These are phyloP conservation scores for Coprinellus micaceus DNA, from an alignment of 768 basidiomycete genomes.

Conservation along the genomic window DNA sequence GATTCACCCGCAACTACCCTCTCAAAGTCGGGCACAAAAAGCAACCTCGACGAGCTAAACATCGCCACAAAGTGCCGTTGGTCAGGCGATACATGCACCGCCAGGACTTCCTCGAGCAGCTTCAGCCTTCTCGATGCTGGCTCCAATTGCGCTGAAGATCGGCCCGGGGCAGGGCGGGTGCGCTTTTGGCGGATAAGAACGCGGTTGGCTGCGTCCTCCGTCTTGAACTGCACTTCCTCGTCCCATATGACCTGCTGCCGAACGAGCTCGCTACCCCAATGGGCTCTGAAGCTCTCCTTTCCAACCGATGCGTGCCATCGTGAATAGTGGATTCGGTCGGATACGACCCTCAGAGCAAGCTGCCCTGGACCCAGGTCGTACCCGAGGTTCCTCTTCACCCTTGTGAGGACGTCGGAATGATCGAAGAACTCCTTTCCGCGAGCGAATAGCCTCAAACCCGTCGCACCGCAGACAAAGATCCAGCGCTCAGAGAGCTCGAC, in stretches of 20 bases:
- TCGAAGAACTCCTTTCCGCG: constrained; percentile 22
- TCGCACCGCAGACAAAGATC: constrained; percentile 55
- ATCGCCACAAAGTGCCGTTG: constrained; percentile 46
- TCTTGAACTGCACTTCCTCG: constrained; percentile 10
- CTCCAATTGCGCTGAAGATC: neutral
- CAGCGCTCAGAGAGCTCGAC: constrained; percentile 61
- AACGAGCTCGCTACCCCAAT: constrained; percentile 6
- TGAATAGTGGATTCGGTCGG: neutral
- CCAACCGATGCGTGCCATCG: constrained; percentile 5
- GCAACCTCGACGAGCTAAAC: constrained; percentile 33
- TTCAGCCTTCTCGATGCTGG: neutral
- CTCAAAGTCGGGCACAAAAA: constrained; percentile 43
- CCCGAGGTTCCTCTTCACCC: neutral
- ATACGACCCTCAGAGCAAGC: neutral
- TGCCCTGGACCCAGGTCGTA: neutral
- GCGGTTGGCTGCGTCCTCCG: constrained; percentile 3
- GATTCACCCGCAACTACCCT: constrained; percentile 24
- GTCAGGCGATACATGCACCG: constrained; percentile 49
- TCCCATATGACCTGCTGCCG: constrained; percentile 10
- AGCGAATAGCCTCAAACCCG: constrained; percentile 50
- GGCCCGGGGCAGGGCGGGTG: neutral
- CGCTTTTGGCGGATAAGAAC: neutral
- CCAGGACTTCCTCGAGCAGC: constrained; percentile 42
- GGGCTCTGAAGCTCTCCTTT: neutral
- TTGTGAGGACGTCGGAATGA: no score